Base-by-base conservation (phyloP, 1,139 yeast genomes). In the Sugiyamaella sp. region DNA sequence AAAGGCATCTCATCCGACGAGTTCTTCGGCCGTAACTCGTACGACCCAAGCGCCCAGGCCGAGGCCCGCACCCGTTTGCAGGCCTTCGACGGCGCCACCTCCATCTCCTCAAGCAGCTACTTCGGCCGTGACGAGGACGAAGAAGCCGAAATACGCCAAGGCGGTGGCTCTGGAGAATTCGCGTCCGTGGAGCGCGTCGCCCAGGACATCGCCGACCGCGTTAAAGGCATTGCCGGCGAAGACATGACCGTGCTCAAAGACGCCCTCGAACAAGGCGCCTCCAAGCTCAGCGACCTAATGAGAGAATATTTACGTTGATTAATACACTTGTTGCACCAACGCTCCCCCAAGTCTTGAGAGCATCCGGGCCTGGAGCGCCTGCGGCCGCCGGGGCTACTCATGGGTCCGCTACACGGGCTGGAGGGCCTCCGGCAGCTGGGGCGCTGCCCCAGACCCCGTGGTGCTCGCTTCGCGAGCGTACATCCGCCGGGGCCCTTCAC, bases 1-100 rank as follows among this genome's bases (percentile, higher is more conserved):
- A 93, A 89, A 78, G 96, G 91, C 53, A 95, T 93, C 60, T 91
- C 98, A 0, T 90, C 97, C 0, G 99, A 95, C 71, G 95, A 90
- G 72, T 83, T 81, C 68, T 93, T 93, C 69, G 97, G 97, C 14
- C 84, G 96, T 66, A 95, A 95, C 39, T 76, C 84, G 46, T 89
- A 82, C 67, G 97, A 89, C 65, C 88, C 88, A 62, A 76, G 76
- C 8, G 88, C 89, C 42, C 86, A 86, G 57, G 79, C 78, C 44
- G 97, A 90, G 71, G 97, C 98, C 3, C 79, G 79, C 59, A 69
- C 80, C 24, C 90, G 95, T 64, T 76, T 93, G 57, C 90, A 86
- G 69, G 75, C 84, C 6, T 95, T 88, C 71, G 81, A 80, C 56
- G 95, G 95, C 49, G 96, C 99, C 1, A 86, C 87, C 47, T 80